Evolutionary conservation across 805 yeast species (phyloP).

Genomic region (Starmerella kuoi): DNA sequence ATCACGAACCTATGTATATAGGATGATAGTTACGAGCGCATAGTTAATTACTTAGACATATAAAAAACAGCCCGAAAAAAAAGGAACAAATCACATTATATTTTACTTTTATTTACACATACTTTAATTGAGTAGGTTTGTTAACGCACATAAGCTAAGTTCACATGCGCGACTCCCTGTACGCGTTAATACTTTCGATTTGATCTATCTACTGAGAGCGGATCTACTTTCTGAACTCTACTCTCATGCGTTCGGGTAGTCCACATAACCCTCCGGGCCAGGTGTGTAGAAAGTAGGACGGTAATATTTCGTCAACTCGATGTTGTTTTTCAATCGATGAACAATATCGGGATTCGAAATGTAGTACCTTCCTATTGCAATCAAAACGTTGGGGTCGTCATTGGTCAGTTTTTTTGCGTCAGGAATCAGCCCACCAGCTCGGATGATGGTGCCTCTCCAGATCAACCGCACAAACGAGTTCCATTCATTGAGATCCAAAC

Average conservation of each 20-base stretch:
- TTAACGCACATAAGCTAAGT: too few species aligned
- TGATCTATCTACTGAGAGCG: too few species aligned
- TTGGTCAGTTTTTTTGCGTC: conserved; percentile 8
- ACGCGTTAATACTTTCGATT: too few species aligned
- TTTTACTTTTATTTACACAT: too few species aligned
- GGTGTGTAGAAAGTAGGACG: conserved; percentile 38
- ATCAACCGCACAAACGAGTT: conserved; percentile 18
- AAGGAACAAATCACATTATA: too few species aligned
- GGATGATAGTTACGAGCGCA: too few species aligned
- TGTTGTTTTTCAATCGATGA: conserved; percentile 33
- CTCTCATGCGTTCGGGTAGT: conserved; percentile 35
- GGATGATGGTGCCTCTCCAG: conserved; percentile 21
- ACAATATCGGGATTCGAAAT: conserved; percentile 47
- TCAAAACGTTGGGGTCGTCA: conserved; percentile 26
- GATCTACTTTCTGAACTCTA: too few species aligned
- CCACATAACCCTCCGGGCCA: conserved; percentile 34
- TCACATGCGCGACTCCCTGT: too few species aligned
- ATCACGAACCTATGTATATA: too few species aligned
- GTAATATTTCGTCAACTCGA: conserved; percentile 36
- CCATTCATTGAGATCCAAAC: conserved; percentile 17
- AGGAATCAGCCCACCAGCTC: conserved; percentile 19
- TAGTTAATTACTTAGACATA: too few species aligned
- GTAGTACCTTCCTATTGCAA: conserved; percentile 39
- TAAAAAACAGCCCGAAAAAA: too few species aligned
- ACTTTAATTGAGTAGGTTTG: too few species aligned